Conservation (phyloP, 2,329 filamentous ascomycete genomes). For the Aureobasidium melanogenum region DNA sequence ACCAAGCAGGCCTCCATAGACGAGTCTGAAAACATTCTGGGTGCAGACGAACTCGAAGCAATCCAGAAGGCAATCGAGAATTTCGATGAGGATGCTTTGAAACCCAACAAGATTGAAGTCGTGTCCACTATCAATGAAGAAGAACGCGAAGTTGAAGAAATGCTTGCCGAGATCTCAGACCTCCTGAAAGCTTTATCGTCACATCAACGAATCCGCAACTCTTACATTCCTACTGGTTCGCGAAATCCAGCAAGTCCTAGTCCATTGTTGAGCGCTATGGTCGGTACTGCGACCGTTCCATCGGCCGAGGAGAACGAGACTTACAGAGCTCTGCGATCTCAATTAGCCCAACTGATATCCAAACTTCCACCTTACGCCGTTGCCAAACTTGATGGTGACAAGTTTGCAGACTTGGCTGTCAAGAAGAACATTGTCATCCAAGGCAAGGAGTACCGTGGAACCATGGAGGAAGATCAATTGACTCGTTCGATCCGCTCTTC, state of each 20-base stretch:
- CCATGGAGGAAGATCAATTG: constrained; percentile 73
- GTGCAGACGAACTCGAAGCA: constrained; percentile 14
- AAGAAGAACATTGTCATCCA: constrained; percentile 69
- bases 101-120: constrained; percentile 13
- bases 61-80: constrained; percentile 22
- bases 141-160: constrained; percentile 29
- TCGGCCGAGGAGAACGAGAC: constrained; percentile 48
- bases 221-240: constrained; percentile 49
- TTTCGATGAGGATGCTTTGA: constrained; percentile 16
- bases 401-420: constrained; percentile 73
- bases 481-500: constrained; percentile 33
- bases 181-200: constrained; percentile 68
- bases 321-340: constrained; percentile 67
- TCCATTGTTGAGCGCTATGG: constrained; percentile 46
- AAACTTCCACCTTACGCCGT: constrained; percentile 76
- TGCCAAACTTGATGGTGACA: constrained; percentile 76
- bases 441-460: constrained; percentile 63
- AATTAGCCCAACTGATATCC: constrained; percentile 64
- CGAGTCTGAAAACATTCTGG: constrained; percentile 13
- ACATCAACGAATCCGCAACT: constrained; percentile 69
- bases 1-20: background rate
- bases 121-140: constrained; percentile 22
- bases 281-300: constrained; percentile 56
- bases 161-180: constrained; percentile 65
- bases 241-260: constrained; percentile 47